These are phyloP conservation scores for Fomitopsis pinicola DNA, from an alignment of 1,284 basidiomycete genomes.

Conservation along the genomic window DNA sequence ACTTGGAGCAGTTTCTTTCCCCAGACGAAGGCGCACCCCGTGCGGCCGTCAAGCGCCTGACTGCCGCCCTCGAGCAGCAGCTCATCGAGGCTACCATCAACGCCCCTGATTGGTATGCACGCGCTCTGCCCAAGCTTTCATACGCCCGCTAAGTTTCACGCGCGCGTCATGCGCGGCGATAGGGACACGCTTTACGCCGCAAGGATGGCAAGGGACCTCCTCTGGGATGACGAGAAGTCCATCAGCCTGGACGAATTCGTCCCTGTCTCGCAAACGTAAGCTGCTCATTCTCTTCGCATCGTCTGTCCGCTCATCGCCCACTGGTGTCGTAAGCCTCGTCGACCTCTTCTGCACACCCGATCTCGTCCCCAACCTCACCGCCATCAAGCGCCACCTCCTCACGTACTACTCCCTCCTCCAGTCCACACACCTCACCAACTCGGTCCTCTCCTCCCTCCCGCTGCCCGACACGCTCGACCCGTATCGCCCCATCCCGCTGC, in stretches of 20 bases:
- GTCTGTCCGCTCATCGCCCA: neutral
- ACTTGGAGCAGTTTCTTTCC: slow-evolving; percentile 75
- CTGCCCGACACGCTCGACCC: slow-evolving; percentile 81
- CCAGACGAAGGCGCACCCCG: slow-evolving; percentile 64
- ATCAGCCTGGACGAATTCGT: slow-evolving; percentile 81
- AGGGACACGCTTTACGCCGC: slow-evolving; percentile 87
- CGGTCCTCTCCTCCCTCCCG: slow-evolving; percentile 74
- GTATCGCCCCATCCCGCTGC: slow-evolving; percentile 62
- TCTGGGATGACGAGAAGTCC: slow-evolving; percentile 77
- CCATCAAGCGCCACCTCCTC: slow-evolving; percentile 67
- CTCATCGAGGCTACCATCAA: slow-evolving; percentile 83
- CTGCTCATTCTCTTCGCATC: neutral
- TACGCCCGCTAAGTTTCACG: neutral
- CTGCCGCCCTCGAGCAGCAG: slow-evolving; percentile 66
- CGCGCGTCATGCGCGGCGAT: slow-evolving; percentile 1
- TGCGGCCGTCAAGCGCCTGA: slow-evolving; percentile 84
- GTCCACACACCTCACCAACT: slow-evolving; percentile 78
- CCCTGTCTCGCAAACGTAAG: slow-evolving; percentile 84
- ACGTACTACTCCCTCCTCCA: slow-evolving; percentile 87
- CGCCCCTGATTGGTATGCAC: slow-evolving; percentile 83
- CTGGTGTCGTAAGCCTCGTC: slow-evolving; percentile 49
- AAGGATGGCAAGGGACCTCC: slow-evolving; percentile 83
- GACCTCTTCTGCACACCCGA: slow-evolving; percentile 77
- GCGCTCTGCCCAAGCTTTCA: neutral
- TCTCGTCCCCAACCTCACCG: slow-evolving; percentile 54